Percentiles rank a stretch among this genome's conserved stretches.
phyloP scores from a whole-genome alignment of 495 filamentous ascomycete species.

The Penicillium canescens region DNA sequence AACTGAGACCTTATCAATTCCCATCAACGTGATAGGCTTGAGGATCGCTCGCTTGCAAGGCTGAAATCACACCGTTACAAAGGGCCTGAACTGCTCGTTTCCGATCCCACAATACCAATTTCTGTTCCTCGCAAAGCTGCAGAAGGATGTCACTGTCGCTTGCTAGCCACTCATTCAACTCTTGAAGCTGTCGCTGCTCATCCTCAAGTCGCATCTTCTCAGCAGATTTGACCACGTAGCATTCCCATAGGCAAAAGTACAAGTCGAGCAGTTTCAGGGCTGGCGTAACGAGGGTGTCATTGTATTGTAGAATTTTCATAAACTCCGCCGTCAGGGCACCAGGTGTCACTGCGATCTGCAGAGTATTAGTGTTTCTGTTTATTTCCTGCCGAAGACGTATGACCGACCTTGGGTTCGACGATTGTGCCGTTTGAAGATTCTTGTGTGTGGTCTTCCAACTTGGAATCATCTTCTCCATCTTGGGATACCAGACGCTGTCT shows the following conservation, averaged over 20 bases:
- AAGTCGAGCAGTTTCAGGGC: neutral
- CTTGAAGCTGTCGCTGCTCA: neutral
- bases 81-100: slow-evolving; percentile 1
- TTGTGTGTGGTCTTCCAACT: no score
- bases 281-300: neutral
- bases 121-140: slow-evolving; percentile 1
- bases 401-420: no score
- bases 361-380: no score
- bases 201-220: slow-evolving; percentile 1
- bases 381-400: no score
- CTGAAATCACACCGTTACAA: neutral
- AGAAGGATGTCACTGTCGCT: slow-evolving; percentile 2
- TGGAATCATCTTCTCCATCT: neutral
- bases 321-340: no score
- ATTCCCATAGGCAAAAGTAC: slow-evolving; percentile 1
- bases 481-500: neutral
- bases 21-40: neutral
- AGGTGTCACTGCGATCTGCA: no score
- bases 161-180: slow-evolving; percentile 8
- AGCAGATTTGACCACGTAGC: neutral
- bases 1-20: neutral
- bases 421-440: no score
- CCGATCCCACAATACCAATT: neutral
- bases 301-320: no score
- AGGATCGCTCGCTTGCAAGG: slow-evolving; percentile 2